A percentile compares a stretch with the other conserved stretches of the same genome.
phyloP scores from a whole-genome alignment of 2,329 filamentous ascomycete species.

The Ophiostoma ips region DNA sequence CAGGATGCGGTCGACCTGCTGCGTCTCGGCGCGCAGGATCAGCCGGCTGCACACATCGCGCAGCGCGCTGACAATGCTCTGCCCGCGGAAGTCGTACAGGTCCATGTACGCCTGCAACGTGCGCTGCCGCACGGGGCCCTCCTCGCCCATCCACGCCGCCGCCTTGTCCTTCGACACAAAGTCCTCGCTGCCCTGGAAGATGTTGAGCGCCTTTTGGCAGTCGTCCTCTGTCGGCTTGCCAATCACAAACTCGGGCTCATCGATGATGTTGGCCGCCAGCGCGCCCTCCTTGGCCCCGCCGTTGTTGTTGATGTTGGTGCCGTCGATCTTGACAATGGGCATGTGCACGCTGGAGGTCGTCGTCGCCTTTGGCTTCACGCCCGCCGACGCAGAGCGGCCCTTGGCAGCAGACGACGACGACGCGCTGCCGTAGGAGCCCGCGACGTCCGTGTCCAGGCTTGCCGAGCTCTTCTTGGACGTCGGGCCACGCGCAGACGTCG shows the following conservation, averaged over 20 bases:
- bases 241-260: conserved; percentile 43
- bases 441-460: conserved; percentile 21
- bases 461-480: conserved; percentile 3
- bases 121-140: conserved; percentile 42
- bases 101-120: conserved; percentile 73
- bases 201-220: conserved; percentile 60
- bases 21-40: conserved; percentile 78
- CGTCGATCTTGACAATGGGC: conserved; percentile 32
- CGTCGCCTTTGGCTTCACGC: conserved; percentile 23
- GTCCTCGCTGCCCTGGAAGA: conserved; percentile 74
- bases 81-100: conserved; percentile 70
- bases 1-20: conserved; percentile 90
- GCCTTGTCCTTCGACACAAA: conserved; percentile 68
- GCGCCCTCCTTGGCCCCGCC: background rate
- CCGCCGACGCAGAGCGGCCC: conserved; percentile 21
- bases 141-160: conserved; percentile 78
- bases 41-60: conserved; percentile 70
- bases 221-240: conserved; percentile 55
- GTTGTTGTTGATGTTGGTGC: conserved; percentile 6
- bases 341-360: conserved; percentile 12
- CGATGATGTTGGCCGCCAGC: conserved; percentile 27
- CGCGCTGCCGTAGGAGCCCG: conserved; percentile 22
- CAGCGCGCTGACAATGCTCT: conserved; percentile 66
- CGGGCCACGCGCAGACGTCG: background rate
- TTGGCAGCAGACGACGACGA: conserved; percentile 24